phyloP scores from a whole-genome alignment of 1,284 basidiomycete species.

The Malassezia pachydermatis region DNA sequence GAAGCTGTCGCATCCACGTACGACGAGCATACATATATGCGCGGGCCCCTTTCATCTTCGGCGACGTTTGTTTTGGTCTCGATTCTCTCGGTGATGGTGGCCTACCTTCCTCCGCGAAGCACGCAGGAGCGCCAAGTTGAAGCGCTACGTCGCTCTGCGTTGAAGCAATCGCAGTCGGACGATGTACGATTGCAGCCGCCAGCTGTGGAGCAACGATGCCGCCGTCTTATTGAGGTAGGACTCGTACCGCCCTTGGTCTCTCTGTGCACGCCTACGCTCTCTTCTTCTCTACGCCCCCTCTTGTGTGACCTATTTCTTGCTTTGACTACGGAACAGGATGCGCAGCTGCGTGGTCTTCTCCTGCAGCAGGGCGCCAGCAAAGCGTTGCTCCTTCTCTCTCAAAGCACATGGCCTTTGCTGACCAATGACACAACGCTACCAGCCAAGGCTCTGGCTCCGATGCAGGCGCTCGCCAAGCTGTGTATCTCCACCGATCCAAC shows the following conservation, averaged over 20 bases:
- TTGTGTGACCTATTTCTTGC: slow-evolving; percentile 19
- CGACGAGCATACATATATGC: background rate
- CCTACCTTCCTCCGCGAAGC: slow-evolving; percentile 24
- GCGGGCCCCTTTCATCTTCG: background rate
- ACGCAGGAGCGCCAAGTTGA: slow-evolving; percentile 31
- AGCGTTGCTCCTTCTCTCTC: slow-evolving; percentile 56
- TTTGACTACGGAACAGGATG: slow-evolving; percentile 53
- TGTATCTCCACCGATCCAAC: slow-evolving; percentile 80
- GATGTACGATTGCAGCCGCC: slow-evolving; percentile 8
- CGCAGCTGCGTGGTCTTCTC: slow-evolving; percentile 64
- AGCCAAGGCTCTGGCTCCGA: slow-evolving; percentile 55
- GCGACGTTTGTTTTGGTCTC: slow-evolving; percentile 26
- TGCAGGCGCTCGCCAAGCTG: slow-evolving; percentile 84
- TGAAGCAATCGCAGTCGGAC: background rate
- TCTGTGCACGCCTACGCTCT: slow-evolving; percentile 12
- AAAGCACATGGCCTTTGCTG: slow-evolving; percentile 15
- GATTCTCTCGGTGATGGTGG: slow-evolving; percentile 23
- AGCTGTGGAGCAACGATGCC: slow-evolving; percentile 18
- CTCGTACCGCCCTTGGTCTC: slow-evolving; percentile 23
- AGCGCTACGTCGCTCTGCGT: slow-evolving; percentile 24
- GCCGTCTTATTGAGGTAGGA: slow-evolving; percentile 24
- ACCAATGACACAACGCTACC: background rate
- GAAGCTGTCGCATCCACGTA: background rate
- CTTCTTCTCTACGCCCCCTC: background rate
- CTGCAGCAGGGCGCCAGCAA: slow-evolving; percentile 74